Evolutionary conservation across 2,329 filamentous ascomycete genomes (phyloP).

Genomic region (Colletotrichum orbiculare): DNA sequence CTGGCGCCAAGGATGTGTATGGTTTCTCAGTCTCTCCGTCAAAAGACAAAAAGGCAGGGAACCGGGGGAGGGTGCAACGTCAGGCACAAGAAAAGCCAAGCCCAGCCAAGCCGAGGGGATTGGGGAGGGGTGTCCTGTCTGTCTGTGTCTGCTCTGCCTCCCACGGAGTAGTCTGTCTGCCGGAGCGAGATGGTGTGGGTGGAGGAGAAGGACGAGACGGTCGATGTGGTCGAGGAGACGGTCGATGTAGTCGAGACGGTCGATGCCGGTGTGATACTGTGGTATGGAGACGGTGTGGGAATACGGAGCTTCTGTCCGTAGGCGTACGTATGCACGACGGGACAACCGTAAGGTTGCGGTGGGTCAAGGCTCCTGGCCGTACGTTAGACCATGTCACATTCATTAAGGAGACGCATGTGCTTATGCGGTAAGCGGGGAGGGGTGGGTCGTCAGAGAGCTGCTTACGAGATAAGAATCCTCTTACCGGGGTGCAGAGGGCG

Average conservation of each 20-base stretch:
- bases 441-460: background rate
- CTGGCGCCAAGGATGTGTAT: constrained; percentile 24
- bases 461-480: constrained; percentile 9
- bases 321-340: background rate
- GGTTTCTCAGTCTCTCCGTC: constrained; percentile 11
- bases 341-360: constrained; percentile 11
- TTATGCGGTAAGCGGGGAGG: constrained; percentile 12
- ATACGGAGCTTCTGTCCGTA: background rate
- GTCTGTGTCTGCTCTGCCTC: constrained; percentile 1
- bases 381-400: constrained; percentile 8
- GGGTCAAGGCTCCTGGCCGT: constrained; percentile 8
- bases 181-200: constrained; percentile 17
- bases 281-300: constrained; percentile 8
- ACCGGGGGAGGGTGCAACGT: constrained; percentile 21
- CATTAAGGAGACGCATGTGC: background rate
- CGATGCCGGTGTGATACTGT: background rate
- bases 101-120: constrained; percentile 28
- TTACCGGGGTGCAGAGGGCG: constrained; percentile 26
- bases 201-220: background rate
- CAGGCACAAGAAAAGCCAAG: constrained; percentile 34
- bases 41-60: constrained; percentile 23
- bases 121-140: constrained; percentile 1
- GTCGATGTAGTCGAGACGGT: constrained; percentile 16
- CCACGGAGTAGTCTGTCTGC: background rate
- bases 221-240: constrained; percentile 1